Evolutionary conservation across 2,329 filamentous ascomycete species (phyloP), one percentile per base, ranked within the genome.

Genomic region (Ilyonectria robusta): DNA sequence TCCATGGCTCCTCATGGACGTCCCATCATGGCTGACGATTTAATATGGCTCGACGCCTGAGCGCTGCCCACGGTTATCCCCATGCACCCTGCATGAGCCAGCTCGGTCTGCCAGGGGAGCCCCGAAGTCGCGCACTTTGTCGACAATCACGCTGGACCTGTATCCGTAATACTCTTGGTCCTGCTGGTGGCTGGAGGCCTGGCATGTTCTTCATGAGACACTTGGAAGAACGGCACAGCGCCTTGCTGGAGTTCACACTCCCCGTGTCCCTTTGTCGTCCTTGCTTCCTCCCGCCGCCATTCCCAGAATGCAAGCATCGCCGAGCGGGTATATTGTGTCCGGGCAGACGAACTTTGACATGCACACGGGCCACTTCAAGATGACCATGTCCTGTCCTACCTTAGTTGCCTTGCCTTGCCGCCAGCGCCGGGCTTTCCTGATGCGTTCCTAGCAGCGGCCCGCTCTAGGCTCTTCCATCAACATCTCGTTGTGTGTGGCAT

Each of bases 401-500:
- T 21, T 21, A 56, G 68, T 29, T 70, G 68, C 68, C 68, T 29
- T 70, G 68, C 68, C 68, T 68, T 62, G 64, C 66, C 65, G 67
- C 51, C 58, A 50, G 54, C 47, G 69, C 67, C 60, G 50, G 63
- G 42, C 51, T 73, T 73, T 62, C 48, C 65, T 70, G 71, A 70
- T 70, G 70, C 57, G 59, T 61, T 71, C 55, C 70, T 72, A 72
- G 59, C 59, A 64, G 65, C 71, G 71, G 74, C 62, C 71, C 72
- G 74, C 67, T 61, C 67, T 59, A 69, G 55, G 51, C 53, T 58
- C 56, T 61, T 59, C 26, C 50, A 63, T 56, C 59, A 67, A 55
- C 69, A 72, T 63, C 67, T 74, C 51, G 61, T 73, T 26, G 65
- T 46, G 59, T 63, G 62, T 70, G 65, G 65, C 47, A 72, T 59